These are phyloP conservation scores for Kazachstania psychrophila DNA, from an alignment of 805 yeast species.

Conservation along the genomic window DNA sequence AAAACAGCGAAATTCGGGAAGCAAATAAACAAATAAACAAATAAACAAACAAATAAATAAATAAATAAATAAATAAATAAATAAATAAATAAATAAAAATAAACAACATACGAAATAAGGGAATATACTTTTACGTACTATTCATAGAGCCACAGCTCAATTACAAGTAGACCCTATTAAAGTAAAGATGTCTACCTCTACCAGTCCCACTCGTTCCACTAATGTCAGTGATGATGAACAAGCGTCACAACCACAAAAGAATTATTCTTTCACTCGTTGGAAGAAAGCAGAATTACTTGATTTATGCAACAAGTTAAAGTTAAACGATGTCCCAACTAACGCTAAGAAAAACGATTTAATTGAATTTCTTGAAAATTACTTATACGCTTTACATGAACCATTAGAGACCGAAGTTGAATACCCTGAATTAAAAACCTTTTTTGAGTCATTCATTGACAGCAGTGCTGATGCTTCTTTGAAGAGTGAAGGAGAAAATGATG, in stretches of 20 bases:
- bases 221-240: no score
- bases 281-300: slow-evolving; percentile 24
- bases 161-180: no score
- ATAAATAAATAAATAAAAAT: no score
- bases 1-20: neutral
- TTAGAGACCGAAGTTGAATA: slow-evolving; percentile 18
- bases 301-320: slow-evolving; percentile 18
- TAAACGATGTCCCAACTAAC: slow-evolving; percentile 12
- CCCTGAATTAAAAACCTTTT: slow-evolving; percentile 23
- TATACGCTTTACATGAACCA: slow-evolving; percentile 13
- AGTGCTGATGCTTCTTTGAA: neutral
- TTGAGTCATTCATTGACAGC: slow-evolving; percentile 6
- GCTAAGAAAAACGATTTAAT: slow-evolving; percentile 16
- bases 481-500: neutral
- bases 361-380: slow-evolving; percentile 12
- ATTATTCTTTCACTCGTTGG: slow-evolving; percentile 19
- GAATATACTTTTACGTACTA: no score
- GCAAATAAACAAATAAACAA: neutral
- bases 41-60: slow-evolving; percentile 1
- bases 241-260: no score
- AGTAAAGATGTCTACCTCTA: no score
- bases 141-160: no score
- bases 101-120: no score
- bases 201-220: no score
- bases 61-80: no score